A percentile compares a stretch with the other conserved stretches of the same genome.
Conservation (phyloP, 202 grass and related monocot species). For the Hordeum pubiflorum region DNA sequence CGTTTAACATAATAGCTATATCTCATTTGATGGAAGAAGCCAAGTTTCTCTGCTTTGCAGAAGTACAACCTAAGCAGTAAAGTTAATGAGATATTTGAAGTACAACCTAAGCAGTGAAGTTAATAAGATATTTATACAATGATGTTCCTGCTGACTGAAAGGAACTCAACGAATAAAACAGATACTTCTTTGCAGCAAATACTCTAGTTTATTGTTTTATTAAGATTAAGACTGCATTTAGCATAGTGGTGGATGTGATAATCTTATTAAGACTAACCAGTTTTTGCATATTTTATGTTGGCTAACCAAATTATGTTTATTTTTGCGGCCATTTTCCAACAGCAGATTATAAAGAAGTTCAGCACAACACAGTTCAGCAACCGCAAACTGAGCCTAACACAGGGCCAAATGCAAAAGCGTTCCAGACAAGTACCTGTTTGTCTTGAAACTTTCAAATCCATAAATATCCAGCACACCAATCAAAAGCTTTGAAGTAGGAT, state of each 20-base stretch:
- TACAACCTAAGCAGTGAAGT: background rate
- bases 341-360: background rate
- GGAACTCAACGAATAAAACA: background rate
- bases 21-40: background rate
- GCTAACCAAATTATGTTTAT: background rate
- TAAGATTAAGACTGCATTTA: background rate
- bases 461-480: constrained; percentile 99
- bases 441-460: constrained; percentile 99
- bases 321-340: background rate
- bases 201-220: background rate
- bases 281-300: background rate
- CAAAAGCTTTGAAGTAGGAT: constrained; percentile 79
- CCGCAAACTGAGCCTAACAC: constrained; percentile 10
- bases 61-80: background rate
- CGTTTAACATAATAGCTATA: background rate
- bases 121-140: background rate
- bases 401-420: constrained; percentile 62
- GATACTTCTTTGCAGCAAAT: background rate
- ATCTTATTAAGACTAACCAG: background rate
- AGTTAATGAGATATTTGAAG: background rate
- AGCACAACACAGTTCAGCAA: background rate
- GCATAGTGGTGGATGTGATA: background rate
- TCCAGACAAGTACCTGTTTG: constrained; percentile 96
- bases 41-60: background rate
- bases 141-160: constrained; percentile 1